A percentile compares a stretch with the other conserved stretches of the same genome.
phyloP scores from a whole-genome alignment of 176 grass and related monocot species.

The Avena eriantha region DNA sequence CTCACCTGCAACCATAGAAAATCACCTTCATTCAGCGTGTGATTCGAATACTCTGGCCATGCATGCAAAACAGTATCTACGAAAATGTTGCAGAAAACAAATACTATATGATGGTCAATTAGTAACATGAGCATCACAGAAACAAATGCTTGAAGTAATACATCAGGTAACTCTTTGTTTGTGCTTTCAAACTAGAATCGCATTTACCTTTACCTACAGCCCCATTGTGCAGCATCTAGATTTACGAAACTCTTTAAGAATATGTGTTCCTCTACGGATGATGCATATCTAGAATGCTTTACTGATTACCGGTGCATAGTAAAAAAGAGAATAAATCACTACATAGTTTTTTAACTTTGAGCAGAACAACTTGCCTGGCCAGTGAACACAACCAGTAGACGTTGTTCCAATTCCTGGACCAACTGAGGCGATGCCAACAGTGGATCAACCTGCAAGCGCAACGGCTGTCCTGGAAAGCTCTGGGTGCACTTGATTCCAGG shows the following conservation, averaged over 20 bases:
- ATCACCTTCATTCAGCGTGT: not conserved
- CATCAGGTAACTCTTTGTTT: not conserved
- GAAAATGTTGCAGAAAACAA: not conserved
- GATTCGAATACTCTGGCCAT: not conserved
- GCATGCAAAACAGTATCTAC: not conserved
- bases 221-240: not conserved
- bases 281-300: no score
- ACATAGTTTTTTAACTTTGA: not conserved
- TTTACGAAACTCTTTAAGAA: not conserved
- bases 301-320: no score
- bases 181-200: not conserved
- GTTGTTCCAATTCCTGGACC: slow-evolving; percentile 66
- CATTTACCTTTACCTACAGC: not conserved
- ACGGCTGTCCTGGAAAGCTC: slow-evolving; percentile 82
- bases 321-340: no score
- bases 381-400: slow-evolving; percentile 88
- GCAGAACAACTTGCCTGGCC: slow-evolving; percentile 77
- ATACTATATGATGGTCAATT: not conserved
- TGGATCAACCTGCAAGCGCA: slow-evolving; percentile 69
- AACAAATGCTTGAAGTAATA: not conserved
- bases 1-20: slow-evolving; percentile 56
- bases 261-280: no score
- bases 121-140: not conserved
- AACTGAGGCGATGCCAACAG: slow-evolving; percentile 51
- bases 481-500: slow-evolving; percentile 88